phyloP scores from a whole-genome alignment of 805 yeast species.

The Jamesozyma lodderae region DNA sequence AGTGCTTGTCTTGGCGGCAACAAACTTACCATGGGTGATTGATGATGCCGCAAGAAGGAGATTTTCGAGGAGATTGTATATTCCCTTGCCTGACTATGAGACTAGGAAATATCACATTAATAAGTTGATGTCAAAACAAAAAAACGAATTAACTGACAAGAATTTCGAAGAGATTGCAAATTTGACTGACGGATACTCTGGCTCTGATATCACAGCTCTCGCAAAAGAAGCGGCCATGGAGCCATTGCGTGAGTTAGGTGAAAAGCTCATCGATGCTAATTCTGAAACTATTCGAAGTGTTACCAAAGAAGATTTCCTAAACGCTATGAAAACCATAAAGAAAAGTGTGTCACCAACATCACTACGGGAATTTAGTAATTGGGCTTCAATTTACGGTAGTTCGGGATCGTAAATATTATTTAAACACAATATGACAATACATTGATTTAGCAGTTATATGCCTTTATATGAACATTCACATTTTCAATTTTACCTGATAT shows the following conservation, averaged over 20 bases:
- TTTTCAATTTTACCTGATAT: no score
- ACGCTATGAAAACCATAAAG: conserved; percentile 67
- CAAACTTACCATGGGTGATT: conserved; percentile 93
- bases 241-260: conserved; percentile 85
- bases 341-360: conserved; percentile 87
- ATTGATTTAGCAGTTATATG: no score
- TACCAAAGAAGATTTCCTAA: conserved; percentile 61
- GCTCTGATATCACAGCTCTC: conserved; percentile 87
- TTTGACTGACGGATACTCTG: conserved; percentile 79
- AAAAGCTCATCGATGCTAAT: conserved; percentile 56
- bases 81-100: conserved; percentile 85
- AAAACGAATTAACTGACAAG: conserved; percentile 50
- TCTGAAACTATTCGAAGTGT: conserved; percentile 77
- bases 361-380: conserved; percentile 66
- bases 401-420: conserved; percentile 42
- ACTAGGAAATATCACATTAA: conserved; percentile 67
- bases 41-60: conserved; percentile 97
- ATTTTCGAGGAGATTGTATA: conserved; percentile 85
- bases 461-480: no score
- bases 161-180: conserved; percentile 56
- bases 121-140: conserved; percentile 62
- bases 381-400: conserved; percentile 85
- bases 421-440: no score
- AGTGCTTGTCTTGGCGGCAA: conserved; percentile 87
- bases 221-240: conserved; percentile 99